Conservation (phyloP, 352 stramenopile species). For the Phytophthora fragariaefolia region DNA sequence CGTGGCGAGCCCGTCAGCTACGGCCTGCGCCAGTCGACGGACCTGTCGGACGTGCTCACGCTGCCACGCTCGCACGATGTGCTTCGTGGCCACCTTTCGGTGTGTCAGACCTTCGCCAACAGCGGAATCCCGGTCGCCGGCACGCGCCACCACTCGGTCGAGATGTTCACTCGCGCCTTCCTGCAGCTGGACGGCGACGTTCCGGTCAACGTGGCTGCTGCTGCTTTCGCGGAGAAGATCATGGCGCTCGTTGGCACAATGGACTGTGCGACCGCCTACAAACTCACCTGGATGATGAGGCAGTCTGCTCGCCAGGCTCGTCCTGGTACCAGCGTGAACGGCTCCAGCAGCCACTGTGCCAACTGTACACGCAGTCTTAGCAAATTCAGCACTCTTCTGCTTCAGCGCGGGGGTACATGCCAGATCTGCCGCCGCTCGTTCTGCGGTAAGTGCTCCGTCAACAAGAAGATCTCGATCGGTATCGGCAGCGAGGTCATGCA, state of each 20-base stretch:
- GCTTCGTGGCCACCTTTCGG: slow-evolving; percentile 43
- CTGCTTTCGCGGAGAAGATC: slow-evolving; percentile 42
- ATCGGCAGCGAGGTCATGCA: slow-evolving; percentile 43
- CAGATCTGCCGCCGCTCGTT: slow-evolving; percentile 46
- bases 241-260: slow-evolving; percentile 42
- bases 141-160: slow-evolving; percentile 38
- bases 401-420: slow-evolving; percentile 40
- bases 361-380: slow-evolving; percentile 47
- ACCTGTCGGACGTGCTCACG: slow-evolving; percentile 40
- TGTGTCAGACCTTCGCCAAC: slow-evolving; percentile 46
- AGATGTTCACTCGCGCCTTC: slow-evolving; percentile 53
- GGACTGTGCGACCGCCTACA: slow-evolving; percentile 50
- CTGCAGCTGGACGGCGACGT: slow-evolving; percentile 46
- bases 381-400: slow-evolving; percentile 42
- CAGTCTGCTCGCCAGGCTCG: slow-evolving; percentile 31
- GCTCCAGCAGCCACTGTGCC: slow-evolving; percentile 35
- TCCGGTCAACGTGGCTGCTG: slow-evolving; percentile 37
- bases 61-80: slow-evolving; percentile 36
- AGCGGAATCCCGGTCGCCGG: slow-evolving; percentile 25
- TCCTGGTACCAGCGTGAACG: slow-evolving; percentile 20
- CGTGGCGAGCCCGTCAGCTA: slow-evolving; percentile 42
- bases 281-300: slow-evolving; percentile 51
- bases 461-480: slow-evolving; percentile 51
- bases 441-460: slow-evolving; percentile 51
- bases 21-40: slow-evolving; percentile 39